These are phyloP conservation scores for Cudoniella acicularis DNA, from an alignment of 495 filamentous ascomycete species.

Conservation along the genomic window DNA sequence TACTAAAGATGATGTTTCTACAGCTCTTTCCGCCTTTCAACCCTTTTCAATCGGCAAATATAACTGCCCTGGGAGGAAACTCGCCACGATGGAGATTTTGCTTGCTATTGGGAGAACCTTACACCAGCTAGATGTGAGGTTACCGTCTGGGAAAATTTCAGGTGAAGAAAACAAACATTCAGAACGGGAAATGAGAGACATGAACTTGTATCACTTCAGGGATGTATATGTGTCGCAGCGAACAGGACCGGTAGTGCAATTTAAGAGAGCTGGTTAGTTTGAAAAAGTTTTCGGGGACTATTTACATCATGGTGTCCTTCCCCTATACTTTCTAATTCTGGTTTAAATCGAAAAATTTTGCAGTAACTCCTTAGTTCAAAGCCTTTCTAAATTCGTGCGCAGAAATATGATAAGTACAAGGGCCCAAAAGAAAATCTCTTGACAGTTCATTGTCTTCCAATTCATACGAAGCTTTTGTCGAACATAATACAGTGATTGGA, in stretches of 20 bases:
- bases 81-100: background rate
- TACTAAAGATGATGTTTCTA: background rate
- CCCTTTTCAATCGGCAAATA: background rate
- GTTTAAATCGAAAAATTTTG: no score
- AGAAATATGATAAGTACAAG: no score
- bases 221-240: background rate
- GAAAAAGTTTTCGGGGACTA: no score
- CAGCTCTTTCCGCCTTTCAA: background rate
- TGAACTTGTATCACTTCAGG: background rate
- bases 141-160: background rate
- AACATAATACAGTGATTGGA: no score
- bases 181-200: background rate
- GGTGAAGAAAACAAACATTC: background rate
- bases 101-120: background rate
- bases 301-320: no score
- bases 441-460: no score
- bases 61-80: background rate
- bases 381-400: no score
- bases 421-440: no score
- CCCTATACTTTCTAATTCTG: no score
- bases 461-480: no score
- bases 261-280: no score
- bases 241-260: background rate
- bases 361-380: no score
- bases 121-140: background rate